These are phyloP conservation scores for Kwoniella newhampshirensis DNA, from an alignment of 768 basidiomycete species.

Conservation along the genomic window DNA sequence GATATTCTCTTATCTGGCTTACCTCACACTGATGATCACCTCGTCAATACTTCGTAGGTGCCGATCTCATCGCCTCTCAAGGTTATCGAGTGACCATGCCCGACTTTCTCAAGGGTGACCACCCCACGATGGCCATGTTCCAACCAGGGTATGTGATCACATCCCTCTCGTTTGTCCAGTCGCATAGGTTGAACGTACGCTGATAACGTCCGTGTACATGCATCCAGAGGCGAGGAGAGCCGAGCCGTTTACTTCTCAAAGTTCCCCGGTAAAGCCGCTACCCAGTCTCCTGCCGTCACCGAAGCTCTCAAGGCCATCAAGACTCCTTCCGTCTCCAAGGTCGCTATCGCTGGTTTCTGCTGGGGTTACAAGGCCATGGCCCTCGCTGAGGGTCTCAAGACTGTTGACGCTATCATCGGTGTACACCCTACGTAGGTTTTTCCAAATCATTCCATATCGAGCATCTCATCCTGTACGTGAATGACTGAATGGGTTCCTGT, in stretches of 20 bases:
- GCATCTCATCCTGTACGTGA: no score
- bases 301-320: slow-evolving; percentile 23
- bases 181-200: background rate
- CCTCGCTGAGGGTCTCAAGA: slow-evolving; percentile 8
- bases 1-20: background rate
- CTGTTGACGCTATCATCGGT: slow-evolving; percentile 53
- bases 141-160: slow-evolving; percentile 52
- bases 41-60: slow-evolving; percentile 54
- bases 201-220: no score
- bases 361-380: slow-evolving; percentile 43
- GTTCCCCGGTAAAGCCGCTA: slow-evolving; percentile 61
- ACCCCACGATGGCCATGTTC: slow-evolving; percentile 59
- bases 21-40: background rate
- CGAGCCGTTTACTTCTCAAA: slow-evolving; percentile 57
- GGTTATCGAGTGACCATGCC: slow-evolving; percentile 66
- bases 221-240: slow-evolving; percentile 50
- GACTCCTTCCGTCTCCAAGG: slow-evolving; percentile 10
- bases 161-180: background rate
- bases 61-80: slow-evolving; percentile 64
- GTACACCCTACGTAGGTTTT: slow-evolving; percentile 59
- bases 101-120: slow-evolving; percentile 62
- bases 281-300: slow-evolving; percentile 15
- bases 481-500: background rate
- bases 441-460: background rate
- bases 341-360: slow-evolving; percentile 45